Base-by-base conservation (phyloP, 495 filamentous ascomycete genomes). In the Penicillium bialowiezense region DNA sequence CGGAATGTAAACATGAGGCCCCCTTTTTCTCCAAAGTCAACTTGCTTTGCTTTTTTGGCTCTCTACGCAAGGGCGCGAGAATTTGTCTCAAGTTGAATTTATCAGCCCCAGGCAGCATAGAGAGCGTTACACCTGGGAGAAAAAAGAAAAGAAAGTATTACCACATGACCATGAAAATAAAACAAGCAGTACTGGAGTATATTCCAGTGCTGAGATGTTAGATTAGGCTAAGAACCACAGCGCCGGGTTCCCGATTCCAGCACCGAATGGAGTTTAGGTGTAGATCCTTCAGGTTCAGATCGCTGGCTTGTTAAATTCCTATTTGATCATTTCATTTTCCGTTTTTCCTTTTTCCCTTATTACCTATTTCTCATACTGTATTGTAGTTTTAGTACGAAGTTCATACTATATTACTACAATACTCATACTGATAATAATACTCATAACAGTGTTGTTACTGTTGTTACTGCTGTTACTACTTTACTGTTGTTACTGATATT, bases 241-340 rank as follows among this genome's bases (percentile, higher is more conserved):
- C 50, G n/a, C 48, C 55, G 61, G 61, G 61, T 59, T 57, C 55
- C 61, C 55, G 61, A 58, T 51, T 44, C 55, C 51, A 50, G 43
- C n/a, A 41, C 50, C 43, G 41, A 52, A 54, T 49, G 39, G 46
- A 58, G 55, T 59, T 55, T 55, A 57, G 50, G 55, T 48, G 60
- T 55, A 52, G 57, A 60, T 63, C 59, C 41, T 36, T n/a, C n/a
- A n/a, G n/a, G 40, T 34, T 39, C 35, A 24, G 35, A 44, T 46
- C 14, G 24, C 12, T 28, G 24, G 9, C 20, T 39, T 44, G 41
- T 48, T 51, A n/a, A n/a, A n/a, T n/a, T n/a, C n/a, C n/a, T n/a
- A n/a, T n/a, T n/a, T n/a, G n/a, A n/a, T n/a, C n/a, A n/a, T n/a
- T n/a, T n/a, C n/a, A n/a, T n/a, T n/a, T n/a, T n/a, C n/a, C n/a